Base-by-base conservation (phyloP, 805 yeast species). In the Yarrowia sp. region DNA sequence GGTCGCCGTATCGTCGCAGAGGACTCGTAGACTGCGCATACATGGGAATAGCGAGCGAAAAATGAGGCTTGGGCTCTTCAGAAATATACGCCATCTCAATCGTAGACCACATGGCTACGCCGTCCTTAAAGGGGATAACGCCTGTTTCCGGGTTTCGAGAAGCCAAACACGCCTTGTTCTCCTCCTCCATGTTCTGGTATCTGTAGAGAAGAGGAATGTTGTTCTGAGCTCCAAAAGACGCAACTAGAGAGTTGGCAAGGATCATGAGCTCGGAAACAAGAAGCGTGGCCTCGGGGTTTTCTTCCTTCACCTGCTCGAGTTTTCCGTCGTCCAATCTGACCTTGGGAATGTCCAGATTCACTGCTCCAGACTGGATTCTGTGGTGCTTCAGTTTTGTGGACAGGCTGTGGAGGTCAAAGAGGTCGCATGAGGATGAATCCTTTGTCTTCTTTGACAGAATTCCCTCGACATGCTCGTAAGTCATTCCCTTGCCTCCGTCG, bases 21-120 rank as follows among this genome's bases (percentile, higher is more conserved):
- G 99, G 98, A 0, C 97, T 91, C 0, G 98, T 92, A 8, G 88
- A 86, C 18, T 90, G 87, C 5, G 87, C 78, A 68, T 92, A 90
- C 6, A 75, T 70, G 0, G 73, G 71, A 8, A 88, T 73, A 3
- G 92, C 96, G 32, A 90, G 73, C 65, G 87, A 82, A 21, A 78
- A 76, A 73, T 91, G 97, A 0, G 68, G 69, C 0, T 67, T 65
- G 0, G 88, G 81, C 0, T 63, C 53, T 0, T 80, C 71, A 2
- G 83, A 75, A 46, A 81, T 78, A 25, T 78, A 73, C 16, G 79
- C 68, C 18, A 16, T 49, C 63, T 55, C 21, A 29, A 46, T 16
- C 6, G 61, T 19, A 21, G 36, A 8, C 61, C 35, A 39, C 36
- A 55, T 7, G n/a, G 35, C 16, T 2, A 39, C 21, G 7, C 46